Evolutionary conservation across 805 yeast genomes (phyloP), one percentile per base, ranked within the genome.

Genomic region (Scheffersomyces ergatensis): DNA sequence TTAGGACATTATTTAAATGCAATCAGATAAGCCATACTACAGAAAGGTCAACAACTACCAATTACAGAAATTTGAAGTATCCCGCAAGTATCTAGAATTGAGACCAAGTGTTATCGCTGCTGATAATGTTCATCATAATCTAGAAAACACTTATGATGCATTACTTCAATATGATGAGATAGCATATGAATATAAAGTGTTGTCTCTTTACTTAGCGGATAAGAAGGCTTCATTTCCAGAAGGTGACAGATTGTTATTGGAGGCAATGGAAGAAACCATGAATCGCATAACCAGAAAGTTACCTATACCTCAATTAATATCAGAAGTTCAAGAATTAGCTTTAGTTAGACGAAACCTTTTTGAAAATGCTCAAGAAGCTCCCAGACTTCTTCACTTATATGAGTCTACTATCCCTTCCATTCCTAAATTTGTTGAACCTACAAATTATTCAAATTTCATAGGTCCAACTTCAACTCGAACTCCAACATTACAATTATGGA

Each of bases 361-460:
- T 31, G 65, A 62, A 27, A 63, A 55, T 36, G 67, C 69, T 7
- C 42, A 47, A 16, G 65, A 62, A 39, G 69, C 63, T 4, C 67
- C 63, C 2, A 53, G 51, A 37, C 45, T 63, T 5, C 50, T 54
- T n/a, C 39, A 45, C 19, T 53, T 44, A 17, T 33, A 38, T 14
- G 48, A 43, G 30, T 16, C 29, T n/a, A 21, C 36, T 16, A 37
- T 21, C 13, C 36, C 35, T 2, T 18, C 24, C 5, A 24, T 18
- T 5, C 11, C 13, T 8, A 39, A 33, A 26, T 42, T 35, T 21
- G 18, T 20, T 17, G 34, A 18, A 30, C 12, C 25, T 2, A 18
- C 34, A 34, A 34, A 20, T 18, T 7, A 20, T 15, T 9, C 18
- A 12, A n/a, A n/a, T n/a, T n/a, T n/a, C n/a, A n/a, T n/a, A 31